These are phyloP conservation scores for Blastobotrys robertii DNA, from an alignment of 805 yeast genomes.

Conservation along the genomic window DNA sequence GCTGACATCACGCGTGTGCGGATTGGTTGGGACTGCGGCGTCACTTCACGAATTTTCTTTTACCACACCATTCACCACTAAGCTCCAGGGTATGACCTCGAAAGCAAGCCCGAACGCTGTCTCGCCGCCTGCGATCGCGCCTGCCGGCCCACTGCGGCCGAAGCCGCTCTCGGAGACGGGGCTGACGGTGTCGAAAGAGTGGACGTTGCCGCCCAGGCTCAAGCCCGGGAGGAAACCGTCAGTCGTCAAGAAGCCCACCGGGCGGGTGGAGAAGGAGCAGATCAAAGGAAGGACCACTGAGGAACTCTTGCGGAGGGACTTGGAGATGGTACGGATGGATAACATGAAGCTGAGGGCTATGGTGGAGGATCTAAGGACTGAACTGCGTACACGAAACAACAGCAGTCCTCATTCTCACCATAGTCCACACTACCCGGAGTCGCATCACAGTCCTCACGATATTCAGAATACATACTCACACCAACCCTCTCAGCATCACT, in stretches of 20 bases:
- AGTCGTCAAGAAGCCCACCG: slow-evolving; percentile 5
- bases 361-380: slow-evolving; percentile 17
- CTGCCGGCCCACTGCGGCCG: too few relatives aligned
- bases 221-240: slow-evolving; percentile 40
- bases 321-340: slow-evolving; percentile 9
- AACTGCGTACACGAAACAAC: neutral
- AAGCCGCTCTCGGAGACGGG: neutral
- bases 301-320: slow-evolving; percentile 1
- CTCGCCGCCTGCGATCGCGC: too few relatives aligned
- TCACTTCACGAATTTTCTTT: too few relatives aligned
- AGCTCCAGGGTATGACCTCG: too few relatives aligned
- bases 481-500: slow-evolving; percentile 1
- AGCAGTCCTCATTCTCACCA: neutral
- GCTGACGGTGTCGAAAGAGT: slow-evolving; percentile 38
- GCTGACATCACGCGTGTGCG: too few relatives aligned
- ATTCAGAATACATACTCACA: neutral
- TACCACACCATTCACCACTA: too few relatives aligned
- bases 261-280: slow-evolving; percentile 5
- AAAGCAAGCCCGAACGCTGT: too few relatives aligned
- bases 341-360: slow-evolving; percentile 24
- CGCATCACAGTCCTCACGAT: neutral
- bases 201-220: slow-evolving; percentile 71
- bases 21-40: too few relatives aligned
- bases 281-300: slow-evolving; percentile 1
- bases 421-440: neutral